Evolutionary conservation across 2,329 filamentous ascomycete genomes (phyloP).

Genomic region (Aureobasidium melanogenum): DNA sequence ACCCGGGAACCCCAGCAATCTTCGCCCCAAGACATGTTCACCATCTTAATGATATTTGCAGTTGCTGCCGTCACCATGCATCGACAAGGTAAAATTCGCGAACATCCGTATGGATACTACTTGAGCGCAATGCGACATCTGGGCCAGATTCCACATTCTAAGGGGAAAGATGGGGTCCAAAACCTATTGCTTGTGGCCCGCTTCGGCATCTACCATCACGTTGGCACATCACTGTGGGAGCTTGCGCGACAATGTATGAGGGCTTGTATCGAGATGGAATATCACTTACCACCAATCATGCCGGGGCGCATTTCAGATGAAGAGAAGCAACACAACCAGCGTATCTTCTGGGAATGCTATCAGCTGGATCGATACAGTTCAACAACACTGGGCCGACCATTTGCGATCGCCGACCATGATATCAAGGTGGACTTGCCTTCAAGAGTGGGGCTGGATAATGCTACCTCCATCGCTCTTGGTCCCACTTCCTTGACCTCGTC

Average conservation of each 20-base stretch:
- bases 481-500: background rate
- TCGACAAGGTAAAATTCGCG: slow-evolving; percentile 22
- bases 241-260: slow-evolving; percentile 33
- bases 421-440: slow-evolving; percentile 31
- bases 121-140: slow-evolving; percentile 29
- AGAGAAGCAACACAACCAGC: slow-evolving; percentile 30
- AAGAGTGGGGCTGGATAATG: slow-evolving; percentile 26
- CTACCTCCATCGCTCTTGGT: background rate
- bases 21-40: background rate
- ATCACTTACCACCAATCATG: slow-evolving; percentile 21
- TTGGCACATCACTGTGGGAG: slow-evolving; percentile 35
- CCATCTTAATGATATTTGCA: slow-evolving; percentile 30
- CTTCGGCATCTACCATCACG: slow-evolving; percentile 37
- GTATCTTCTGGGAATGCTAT: slow-evolving; percentile 40
- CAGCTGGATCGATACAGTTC: slow-evolving; percentile 39
- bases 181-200: slow-evolving; percentile 33
- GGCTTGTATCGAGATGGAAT: slow-evolving; percentile 32
- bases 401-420: slow-evolving; percentile 33
- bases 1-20: background rate
- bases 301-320: slow-evolving; percentile 15
- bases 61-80: slow-evolving; percentile 29
- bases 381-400: slow-evolving; percentile 33
- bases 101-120: slow-evolving; percentile 36
- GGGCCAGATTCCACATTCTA: slow-evolving; percentile 23
- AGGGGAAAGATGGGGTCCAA: slow-evolving; percentile 30